Percentiles rank a stretch among this genome's conserved stretches.
phyloP scores from a whole-genome alignment of 106 monocot species.

The Xerophyta viscosa region DNA sequence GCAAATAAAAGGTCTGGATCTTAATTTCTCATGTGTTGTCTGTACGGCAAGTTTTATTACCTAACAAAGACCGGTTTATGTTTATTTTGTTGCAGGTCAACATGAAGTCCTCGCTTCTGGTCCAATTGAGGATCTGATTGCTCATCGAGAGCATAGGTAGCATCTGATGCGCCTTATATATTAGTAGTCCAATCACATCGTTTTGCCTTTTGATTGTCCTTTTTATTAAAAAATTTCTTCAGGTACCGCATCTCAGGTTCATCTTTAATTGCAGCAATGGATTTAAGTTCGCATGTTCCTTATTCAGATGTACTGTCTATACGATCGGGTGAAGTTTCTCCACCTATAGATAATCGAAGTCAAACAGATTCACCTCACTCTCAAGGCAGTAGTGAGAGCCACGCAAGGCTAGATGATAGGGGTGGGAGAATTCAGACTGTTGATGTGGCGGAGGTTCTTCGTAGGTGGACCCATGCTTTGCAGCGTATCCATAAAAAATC shows the following conservation, averaged over 20 bases:
- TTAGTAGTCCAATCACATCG: not conserved
- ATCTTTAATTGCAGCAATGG: constrained; percentile 94
- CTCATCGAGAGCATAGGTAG: constrained; percentile 98
- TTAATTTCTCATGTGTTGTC: too few relatives aligned
- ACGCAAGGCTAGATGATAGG: constrained; percentile 54
- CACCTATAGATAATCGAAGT: constrained; percentile 19
- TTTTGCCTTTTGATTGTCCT: constrained; percentile 1
- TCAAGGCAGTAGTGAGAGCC: constrained; percentile 45
- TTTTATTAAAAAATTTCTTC: constrained; percentile 11
- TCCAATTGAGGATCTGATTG: constrained; percentile 96
- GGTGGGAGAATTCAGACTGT: constrained; percentile 69
- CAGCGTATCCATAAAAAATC: constrained; percentile 97
- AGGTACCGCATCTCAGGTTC: constrained; percentile 98
- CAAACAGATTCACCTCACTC: constrained; percentile 26
- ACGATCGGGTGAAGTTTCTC: constrained; percentile 33
- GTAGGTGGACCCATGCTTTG: constrained; percentile 98
- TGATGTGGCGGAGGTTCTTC: constrained; percentile 95
- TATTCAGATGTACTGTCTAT: constrained; percentile 32
- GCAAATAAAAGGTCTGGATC: too few relatives aligned
- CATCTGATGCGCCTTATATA: not conserved
- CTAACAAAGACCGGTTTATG: not conserved
- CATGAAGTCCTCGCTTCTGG: constrained; percentile 99
- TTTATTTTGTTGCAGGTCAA: constrained; percentile 51
- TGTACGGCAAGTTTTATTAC: too few relatives aligned
- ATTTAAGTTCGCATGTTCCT: constrained; percentile 44